Evolutionary conservation across 108 stramenopile genomes (phyloP), one percentile per base, ranked within the genome.

Genomic region (Skeletonema marinoi): DNA sequence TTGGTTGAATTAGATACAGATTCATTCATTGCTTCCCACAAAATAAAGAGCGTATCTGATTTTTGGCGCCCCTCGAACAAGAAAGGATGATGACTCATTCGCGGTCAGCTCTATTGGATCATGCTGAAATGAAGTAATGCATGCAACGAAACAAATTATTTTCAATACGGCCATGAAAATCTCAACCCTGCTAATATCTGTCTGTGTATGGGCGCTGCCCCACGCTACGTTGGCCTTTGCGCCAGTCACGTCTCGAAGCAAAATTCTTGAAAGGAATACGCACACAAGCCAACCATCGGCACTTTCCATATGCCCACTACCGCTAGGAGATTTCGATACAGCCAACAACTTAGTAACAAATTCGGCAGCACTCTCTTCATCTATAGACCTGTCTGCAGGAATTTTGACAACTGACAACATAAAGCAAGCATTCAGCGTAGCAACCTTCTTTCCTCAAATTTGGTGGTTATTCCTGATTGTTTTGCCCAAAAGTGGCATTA

Each of bases 401-500:
- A 64, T 82, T 11, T 56, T 86, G 0, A 79, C 85, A 17, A 72
- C 87, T 2, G 88, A 88, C 21, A 83, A 77, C 13, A 90, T 94
- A 64, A 88, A 90, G 35, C 74, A 68, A 19, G 93, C 93, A 41
- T 96, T 96, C 78, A 78, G 78, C 46, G 83, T 95, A 0, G 93
- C 90, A 35, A 96, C 92, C 0, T 96, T 96, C 72, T 69, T 86
- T 1, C 96, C 96, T 2, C 96, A 96, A 63, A 74, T 87, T 12
- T 86, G 91, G 42, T 96, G 92, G 93, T 30, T 95, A 3, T 86
- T 93, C 56, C 83, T 96, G 56, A 89, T 92, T 66, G 30, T 90
- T 0, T 75, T 90, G 2, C 93, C 91, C 9, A 90, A 87, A 5
- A 44, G 76, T 16, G 67, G 60, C 10, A 64, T 91, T 44, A 94